phyloP scores from a whole-genome alignment of 78 protist species.

The slime mould (Dictyostelium discoideum) region dicty_2.7 NC_007090.3:506001-506500 shows the following conservation, averaged over 20 bases:
- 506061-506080: neutral
- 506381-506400: neutral
- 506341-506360: neutral
- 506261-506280: neutral
- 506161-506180: neutral
- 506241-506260: neutral
- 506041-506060: neutral
- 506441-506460: neutral
- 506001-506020: neutral
- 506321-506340: neutral
- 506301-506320: neutral
- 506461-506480: too few species aligned
- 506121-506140: neutral
- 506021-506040: too few species aligned
- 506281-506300: neutral
- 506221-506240: neutral
- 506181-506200: neutral
- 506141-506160: neutral
- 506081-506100: neutral
- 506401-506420: neutral
- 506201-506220: neutral
- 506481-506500: too few species aligned
- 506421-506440: conserved; percentile 3
- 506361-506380: neutral
- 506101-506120: neutral